phyloP scores from a whole-genome alignment of 2,329 filamentous ascomycete genomes.

The Cladosporium sp. region DNA sequence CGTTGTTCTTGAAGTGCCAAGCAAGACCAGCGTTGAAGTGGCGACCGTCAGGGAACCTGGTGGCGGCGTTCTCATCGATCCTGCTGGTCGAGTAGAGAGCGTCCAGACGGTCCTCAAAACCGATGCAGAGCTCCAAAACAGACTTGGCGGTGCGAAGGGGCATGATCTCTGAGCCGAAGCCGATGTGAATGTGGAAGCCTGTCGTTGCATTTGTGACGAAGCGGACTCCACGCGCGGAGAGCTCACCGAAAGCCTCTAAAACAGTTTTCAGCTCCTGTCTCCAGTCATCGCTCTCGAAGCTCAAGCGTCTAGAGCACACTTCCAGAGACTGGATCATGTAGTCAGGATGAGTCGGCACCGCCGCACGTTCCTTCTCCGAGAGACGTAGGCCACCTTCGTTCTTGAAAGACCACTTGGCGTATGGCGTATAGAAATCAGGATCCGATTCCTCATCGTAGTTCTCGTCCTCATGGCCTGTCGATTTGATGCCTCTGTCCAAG shows the following conservation, averaged over 20 bases:
- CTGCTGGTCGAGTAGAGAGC: slow-evolving; percentile 22
- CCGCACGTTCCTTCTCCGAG: slow-evolving; percentile 8
- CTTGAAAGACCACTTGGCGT: background rate
- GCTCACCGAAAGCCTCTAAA: slow-evolving; percentile 13
- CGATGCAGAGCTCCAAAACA: slow-evolving; percentile 25
- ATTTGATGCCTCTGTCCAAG: background rate
- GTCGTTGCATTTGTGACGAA: slow-evolving; percentile 27
- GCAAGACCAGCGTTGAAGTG: slow-evolving; percentile 15
- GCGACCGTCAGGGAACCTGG: background rate
- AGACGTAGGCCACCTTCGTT: slow-evolving; percentile 8
- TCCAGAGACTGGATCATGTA: slow-evolving; percentile 18
- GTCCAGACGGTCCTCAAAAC: slow-evolving; percentile 28
- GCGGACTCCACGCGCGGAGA: slow-evolving; percentile 19
- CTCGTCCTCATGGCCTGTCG: background rate
- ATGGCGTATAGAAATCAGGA: background rate
- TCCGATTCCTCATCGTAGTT: slow-evolving; percentile 4
- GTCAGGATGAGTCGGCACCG: background rate
- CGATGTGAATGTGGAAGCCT: slow-evolving; percentile 31
- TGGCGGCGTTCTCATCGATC: slow-evolving; percentile 1
- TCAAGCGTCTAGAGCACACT: slow-evolving; percentile 22
- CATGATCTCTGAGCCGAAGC: slow-evolving; percentile 13
- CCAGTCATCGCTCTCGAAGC: slow-evolving; percentile 18
- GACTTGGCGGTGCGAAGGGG: slow-evolving; percentile 26
- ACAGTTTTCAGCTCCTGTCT: slow-evolving; percentile 21
- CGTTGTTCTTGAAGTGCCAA: slow-evolving; percentile 20